phyloP scores from a whole-genome alignment of 331 rosid species.

The Malus hybrid region DNA sequence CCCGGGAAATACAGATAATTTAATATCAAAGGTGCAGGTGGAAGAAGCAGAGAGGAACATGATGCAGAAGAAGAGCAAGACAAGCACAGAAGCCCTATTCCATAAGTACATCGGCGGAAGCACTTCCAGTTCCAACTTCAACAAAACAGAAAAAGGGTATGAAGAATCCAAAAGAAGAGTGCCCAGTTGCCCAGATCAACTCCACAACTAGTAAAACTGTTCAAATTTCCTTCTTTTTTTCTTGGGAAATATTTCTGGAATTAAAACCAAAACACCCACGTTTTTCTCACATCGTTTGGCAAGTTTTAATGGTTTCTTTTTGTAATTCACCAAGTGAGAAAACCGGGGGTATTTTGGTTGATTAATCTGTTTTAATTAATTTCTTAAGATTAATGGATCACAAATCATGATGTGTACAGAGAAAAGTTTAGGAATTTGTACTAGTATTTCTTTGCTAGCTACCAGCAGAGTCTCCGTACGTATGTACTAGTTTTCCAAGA shows the following conservation, averaged over 20 bases:
- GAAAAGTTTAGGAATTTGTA: conserved; percentile 23
- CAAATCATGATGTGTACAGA: conserved; percentile 16
- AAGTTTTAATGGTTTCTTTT: not conserved
- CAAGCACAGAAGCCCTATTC: conserved; percentile 38
- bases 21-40: not conserved
- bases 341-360: conserved; percentile 70
- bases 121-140: conserved; percentile 12
- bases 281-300: conserved; percentile 49
- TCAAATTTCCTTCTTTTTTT: not conserved
- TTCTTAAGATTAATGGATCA: conserved; percentile 22
- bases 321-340: conserved; percentile 42
- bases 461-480: conserved; percentile 7
- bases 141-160: conserved; percentile 29
- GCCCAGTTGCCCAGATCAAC: conserved; percentile 99
- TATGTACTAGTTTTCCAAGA: conserved; percentile 16
- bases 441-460: not conserved
- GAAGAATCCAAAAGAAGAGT: conserved; percentile 65
- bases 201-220: conserved; percentile 59
- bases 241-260: conserved; percentile 15
- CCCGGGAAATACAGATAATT: not conserved
- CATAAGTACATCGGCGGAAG: conserved; percentile 45
- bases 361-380: not conserved
- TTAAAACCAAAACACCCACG: conserved; percentile 69
- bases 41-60: conserved; percentile 3
- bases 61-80: not conserved